A percentile compares a stretch with the other conserved stretches of the same genome.
Evolutionary conservation across 306 rosid genomes (phyloP).

Genomic region (Quercus ilex): DNA sequence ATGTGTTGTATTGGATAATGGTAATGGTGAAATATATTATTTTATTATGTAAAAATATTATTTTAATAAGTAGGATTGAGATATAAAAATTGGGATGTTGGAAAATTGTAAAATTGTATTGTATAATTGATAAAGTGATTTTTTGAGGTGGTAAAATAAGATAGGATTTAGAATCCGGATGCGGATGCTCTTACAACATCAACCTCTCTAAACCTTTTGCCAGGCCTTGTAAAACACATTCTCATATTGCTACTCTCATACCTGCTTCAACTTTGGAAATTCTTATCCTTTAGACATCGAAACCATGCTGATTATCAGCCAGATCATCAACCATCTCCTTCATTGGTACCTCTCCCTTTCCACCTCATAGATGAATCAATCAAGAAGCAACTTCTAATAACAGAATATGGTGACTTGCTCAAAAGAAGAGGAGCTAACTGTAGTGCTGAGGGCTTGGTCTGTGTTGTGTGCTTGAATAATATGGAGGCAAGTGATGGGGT

Average conservation of each 20-base stretch:
- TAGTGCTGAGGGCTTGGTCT: background rate
- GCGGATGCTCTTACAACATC: too few relatives aligned
- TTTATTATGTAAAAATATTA: too few relatives aligned
- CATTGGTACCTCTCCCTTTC: background rate
- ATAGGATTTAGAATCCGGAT: too few relatives aligned
- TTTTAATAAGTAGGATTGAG: too few relatives aligned
- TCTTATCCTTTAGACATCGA: background rate
- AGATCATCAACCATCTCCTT: background rate
- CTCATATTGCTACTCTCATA: background rate
- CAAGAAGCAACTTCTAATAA: background rate
- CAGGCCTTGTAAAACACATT: background rate
- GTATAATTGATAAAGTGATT: too few relatives aligned
- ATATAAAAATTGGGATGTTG: too few relatives aligned
- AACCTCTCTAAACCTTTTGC: background rate
- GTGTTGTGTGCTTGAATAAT: conserved; percentile 19
- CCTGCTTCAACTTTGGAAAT: background rate
- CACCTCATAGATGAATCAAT: background rate
- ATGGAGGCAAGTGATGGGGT: conserved; percentile 6
- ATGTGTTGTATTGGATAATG: too few relatives aligned
- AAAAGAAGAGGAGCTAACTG: background rate
- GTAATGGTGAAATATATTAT: too few relatives aligned
- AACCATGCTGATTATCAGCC: background rate
- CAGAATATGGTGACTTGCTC: background rate
- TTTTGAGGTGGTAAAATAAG: too few relatives aligned
- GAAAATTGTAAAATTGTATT: too few relatives aligned